phyloP scores from a whole-genome alignment of 352 stramenopile species.

The Globisporangium splendens region DNA sequence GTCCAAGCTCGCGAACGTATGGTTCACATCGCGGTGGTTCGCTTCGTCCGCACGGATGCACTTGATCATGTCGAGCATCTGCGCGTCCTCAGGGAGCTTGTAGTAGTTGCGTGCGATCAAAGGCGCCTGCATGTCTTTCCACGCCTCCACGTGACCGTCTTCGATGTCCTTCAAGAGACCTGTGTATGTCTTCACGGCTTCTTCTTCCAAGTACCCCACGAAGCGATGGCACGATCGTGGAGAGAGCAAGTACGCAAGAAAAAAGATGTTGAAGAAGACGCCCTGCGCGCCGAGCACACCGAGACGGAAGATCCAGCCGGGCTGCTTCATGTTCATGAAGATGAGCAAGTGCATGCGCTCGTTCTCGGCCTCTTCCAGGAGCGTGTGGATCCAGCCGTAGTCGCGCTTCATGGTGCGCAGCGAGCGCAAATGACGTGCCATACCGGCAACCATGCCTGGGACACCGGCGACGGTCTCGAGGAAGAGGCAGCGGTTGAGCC shows the following conservation, averaged over 20 bases:
- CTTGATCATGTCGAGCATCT: constrained; percentile 59
- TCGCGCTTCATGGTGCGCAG: constrained; percentile 76
- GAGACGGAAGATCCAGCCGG: constrained; percentile 64
- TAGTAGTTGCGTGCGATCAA: constrained; percentile 87
- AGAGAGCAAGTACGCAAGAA: constrained; percentile 83
- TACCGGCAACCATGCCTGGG: constrained; percentile 69
- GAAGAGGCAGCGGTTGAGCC: constrained; percentile 69
- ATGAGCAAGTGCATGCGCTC: constrained; percentile 92
- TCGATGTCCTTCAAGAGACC: constrained; percentile 89
- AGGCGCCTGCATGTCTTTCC: constrained; percentile 64
- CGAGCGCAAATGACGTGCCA: constrained; percentile 72
- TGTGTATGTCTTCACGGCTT: constrained; percentile 91
- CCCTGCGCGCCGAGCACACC: constrained; percentile 74
- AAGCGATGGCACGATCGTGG: constrained; percentile 89
- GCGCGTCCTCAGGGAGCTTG: constrained; percentile 44
- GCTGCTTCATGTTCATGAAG: constrained; percentile 88
- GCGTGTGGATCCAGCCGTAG: constrained; percentile 88
- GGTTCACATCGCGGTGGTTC: constrained; percentile 79
- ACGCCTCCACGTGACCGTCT: constrained; percentile 67
- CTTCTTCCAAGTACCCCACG: constrained; percentile 92
- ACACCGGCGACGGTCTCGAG: constrained; percentile 75
- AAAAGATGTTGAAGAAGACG: constrained; percentile 84
- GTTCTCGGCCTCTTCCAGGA: constrained; percentile 92
- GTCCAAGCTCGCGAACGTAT: constrained; percentile 41
- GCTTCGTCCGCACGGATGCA: constrained; percentile 73